Evolutionary conservation across 225 moss, liverwort and hornwort genomes (phyloP), one percentile per base, ranked within the genome.

Genomic region (Pleurozium schreberi): DNA sequence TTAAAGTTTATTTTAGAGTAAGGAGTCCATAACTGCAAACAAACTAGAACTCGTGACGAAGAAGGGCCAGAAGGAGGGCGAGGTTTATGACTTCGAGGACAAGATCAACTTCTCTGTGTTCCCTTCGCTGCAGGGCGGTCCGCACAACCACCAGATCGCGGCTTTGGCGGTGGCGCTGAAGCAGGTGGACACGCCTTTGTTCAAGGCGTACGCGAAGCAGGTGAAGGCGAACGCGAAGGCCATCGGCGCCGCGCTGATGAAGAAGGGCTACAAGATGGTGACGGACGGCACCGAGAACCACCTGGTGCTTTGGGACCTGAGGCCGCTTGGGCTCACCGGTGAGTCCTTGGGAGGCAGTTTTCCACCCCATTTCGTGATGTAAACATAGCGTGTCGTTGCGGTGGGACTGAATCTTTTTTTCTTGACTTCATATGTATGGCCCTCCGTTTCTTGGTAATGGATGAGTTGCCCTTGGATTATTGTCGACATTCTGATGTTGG

Each of bases 81-180:
- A 88, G 7, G 82, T 86, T 23, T 98, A 97, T 22, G 96, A 96
- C 25, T 97, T 91, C 26, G 94, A 98, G 89, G 98, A 98, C 89
- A 97, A 95, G 93, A 98, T 98, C 90, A 98, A 98, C 92, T 97
- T 97, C 82, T 86, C 96, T 0, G 98, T 98, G 67, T 98, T 98
- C 45, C 97, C 98, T 9, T 96, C 95, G 34, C 89, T 98, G 75
- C 97, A 98, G 87, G 98, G 98, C 28, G 97, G 98, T 38, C 98
- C 97, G 55, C 98, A 98, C 90, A 98, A 98, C 88, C 96, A 98
- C 84, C 97, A 97, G 92, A 98, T 98, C 82, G 96, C 92, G 43
- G 98, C 97, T 42, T 92, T 98, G 33, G 97, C 97, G 1, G 98
- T 98, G 40, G 98, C 97, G 8, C 49, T 98, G 87, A 97, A 98